These are phyloP conservation scores for Petunia hybrid DNA, from an alignment of 305 asterid genomes.

Conservation along the genomic window DNA sequence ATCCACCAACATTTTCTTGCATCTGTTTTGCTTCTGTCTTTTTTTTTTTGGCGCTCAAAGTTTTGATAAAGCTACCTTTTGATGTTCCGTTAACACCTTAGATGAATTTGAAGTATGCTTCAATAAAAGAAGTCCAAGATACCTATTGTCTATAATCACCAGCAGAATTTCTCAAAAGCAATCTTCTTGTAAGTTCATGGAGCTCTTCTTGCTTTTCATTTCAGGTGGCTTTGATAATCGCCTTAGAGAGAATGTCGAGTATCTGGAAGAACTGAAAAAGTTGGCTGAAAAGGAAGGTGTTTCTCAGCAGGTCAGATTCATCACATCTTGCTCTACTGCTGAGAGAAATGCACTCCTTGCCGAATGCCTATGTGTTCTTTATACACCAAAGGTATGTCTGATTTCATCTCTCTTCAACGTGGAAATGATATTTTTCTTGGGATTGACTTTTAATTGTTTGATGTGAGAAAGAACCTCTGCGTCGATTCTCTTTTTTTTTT, in stretches of 20 bases:
- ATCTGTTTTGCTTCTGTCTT: not conserved
- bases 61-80: not conserved
- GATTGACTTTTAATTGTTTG: not conserved
- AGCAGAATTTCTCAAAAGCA: slow-evolving; percentile 9
- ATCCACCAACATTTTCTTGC: not conserved
- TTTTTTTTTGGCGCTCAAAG: not conserved
- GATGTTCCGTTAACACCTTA: not conserved
- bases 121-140: not conserved
- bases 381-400: slow-evolving; percentile 81
- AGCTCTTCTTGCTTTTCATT: not conserved
- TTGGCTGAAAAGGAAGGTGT: slow-evolving; percentile 79
- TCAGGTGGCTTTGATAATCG: slow-evolving; percentile 92
- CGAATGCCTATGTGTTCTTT: slow-evolving; percentile 78
- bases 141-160: not conserved
- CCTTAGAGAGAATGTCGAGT: slow-evolving; percentile 86
- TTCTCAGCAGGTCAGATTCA: slow-evolving; percentile 62
- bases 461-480: not conserved
- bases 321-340: slow-evolving; percentile 87
- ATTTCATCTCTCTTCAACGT: not conserved
- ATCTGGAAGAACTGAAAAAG: slow-evolving; percentile 73
- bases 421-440: slow-evolving; percentile 1
- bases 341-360: slow-evolving; percentile 84
- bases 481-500: not conserved
- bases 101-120: not conserved
- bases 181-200: not conserved